Percentiles rank a stretch among this genome's conserved stretches.
phyloP scores from a whole-genome alignment of 164 flowering plant genomes.

The Stephania cephalantha region DNA sequence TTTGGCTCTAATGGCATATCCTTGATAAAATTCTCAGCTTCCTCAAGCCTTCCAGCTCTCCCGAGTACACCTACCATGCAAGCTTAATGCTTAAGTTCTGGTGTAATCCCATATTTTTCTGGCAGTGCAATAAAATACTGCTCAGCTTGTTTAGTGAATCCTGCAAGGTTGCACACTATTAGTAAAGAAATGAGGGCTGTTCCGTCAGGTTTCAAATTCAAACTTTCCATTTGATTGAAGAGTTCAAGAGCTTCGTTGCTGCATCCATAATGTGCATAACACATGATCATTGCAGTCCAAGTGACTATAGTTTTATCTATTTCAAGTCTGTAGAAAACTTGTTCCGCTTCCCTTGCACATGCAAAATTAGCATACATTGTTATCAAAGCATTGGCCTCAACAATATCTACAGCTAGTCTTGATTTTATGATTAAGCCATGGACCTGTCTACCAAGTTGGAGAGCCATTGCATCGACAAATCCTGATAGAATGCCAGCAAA shows the following conservation, averaged over 20 bases:
- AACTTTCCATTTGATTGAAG: constrained; percentile 14
- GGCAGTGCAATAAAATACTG: constrained; percentile 13
- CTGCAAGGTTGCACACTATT: constrained; percentile 16
- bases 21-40: constrained; percentile 19
- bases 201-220: constrained; percentile 13
- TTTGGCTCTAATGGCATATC: constrained; percentile 14
- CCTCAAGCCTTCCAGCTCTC: constrained; percentile 14
- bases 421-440: constrained; percentile 15
- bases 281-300: constrained; percentile 20
- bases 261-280: constrained; percentile 18
- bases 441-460: constrained; percentile 17
- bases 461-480: constrained; percentile 12
- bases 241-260: constrained; percentile 13
- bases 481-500: constrained; percentile 15
- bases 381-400: constrained; percentile 19
- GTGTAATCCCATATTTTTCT: constrained; percentile 13
- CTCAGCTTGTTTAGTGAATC: constrained; percentile 13
- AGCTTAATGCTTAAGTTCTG: constrained; percentile 16
- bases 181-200: constrained; percentile 13
- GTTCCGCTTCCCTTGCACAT: constrained; percentile 10
- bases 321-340: constrained; percentile 11
- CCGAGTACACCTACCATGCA: constrained; percentile 18
- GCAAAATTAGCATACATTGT: constrained; percentile 18
- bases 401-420: constrained; percentile 7
- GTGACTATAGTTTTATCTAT: constrained; percentile 11